A percentile compares a stretch with the other conserved stretches of the same genome.
These are phyloP conservation scores for Setaria viridis DNA, from an alignment of 202 grass and related monocot species.

Conservation along the genomic window DNA sequence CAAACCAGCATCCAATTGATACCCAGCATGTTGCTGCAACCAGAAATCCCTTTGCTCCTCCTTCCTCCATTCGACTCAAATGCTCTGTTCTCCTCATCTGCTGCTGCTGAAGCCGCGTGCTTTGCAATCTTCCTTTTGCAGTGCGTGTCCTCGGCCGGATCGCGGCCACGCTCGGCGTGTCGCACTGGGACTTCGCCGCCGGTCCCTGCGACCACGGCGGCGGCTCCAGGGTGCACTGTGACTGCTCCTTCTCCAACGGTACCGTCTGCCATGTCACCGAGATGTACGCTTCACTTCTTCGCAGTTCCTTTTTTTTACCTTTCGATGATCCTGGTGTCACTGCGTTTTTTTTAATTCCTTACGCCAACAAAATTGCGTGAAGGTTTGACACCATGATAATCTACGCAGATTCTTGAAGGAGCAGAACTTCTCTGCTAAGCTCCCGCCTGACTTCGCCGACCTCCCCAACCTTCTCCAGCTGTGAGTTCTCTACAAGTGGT, in stretches of 20 bases:
- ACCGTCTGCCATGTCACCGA: constrained; percentile 64
- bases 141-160: constrained; percentile 53
- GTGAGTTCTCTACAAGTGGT: constrained; percentile 51
- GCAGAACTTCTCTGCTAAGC: constrained; percentile 65
- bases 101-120: background rate
- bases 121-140: constrained; percentile 12
- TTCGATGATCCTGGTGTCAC: background rate
- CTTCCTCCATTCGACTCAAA: background rate
- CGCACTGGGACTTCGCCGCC: constrained; percentile 69
- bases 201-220: constrained; percentile 49
- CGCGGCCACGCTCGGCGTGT: constrained; percentile 46
- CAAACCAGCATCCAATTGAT: background rate
- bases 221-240: constrained; percentile 50
- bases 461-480: constrained; percentile 72
- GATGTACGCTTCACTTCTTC: constrained; percentile 55
- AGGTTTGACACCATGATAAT: background rate
- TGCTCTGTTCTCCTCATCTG: background rate
- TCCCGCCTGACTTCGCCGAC: constrained; percentile 68
- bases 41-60: background rate
- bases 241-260: constrained; percentile 72
- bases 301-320: background rate
- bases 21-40: background rate
- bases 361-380: background rate
- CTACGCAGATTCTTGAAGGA: constrained; percentile 55
- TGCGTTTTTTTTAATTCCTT: background rate